Evolutionary conservation across 805 yeast genomes (phyloP).

Genomic region (Candida schatavii): DNA sequence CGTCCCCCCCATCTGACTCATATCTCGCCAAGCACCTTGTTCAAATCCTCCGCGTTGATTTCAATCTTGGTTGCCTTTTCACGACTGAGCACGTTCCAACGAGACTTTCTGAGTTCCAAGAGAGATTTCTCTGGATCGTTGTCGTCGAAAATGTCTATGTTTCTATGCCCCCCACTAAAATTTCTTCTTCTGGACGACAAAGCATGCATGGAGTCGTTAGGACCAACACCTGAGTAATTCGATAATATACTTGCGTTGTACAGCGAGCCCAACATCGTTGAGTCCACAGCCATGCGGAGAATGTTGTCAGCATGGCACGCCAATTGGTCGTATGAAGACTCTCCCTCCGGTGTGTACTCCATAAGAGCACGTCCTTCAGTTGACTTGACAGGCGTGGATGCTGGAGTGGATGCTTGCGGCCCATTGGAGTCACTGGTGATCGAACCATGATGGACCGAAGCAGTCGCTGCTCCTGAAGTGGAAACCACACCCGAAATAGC

Average conservation of each 20-base stretch:
- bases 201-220: slow-evolving; percentile 29
- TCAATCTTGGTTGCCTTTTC: slow-evolving; percentile 26
- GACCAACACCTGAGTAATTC: slow-evolving; percentile 27
- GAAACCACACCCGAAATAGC: too few relatives aligned
- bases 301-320: slow-evolving; percentile 48
- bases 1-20: background rate
- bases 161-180: background rate
- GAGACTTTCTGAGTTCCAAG: slow-evolving; percentile 14
- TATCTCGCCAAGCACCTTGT: slow-evolving; percentile 24
- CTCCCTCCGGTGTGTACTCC: slow-evolving; percentile 9
- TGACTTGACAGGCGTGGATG: slow-evolving; percentile 4
- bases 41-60: slow-evolving; percentile 37
- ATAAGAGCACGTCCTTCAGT: background rate
- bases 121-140: slow-evolving; percentile 21
- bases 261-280: slow-evolving; percentile 44
- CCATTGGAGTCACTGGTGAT: too few relatives aligned
- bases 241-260: slow-evolving; percentile 36
- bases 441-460: background rate
- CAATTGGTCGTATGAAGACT: slow-evolving; percentile 33
- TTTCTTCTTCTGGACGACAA: slow-evolving; percentile 13
- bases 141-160: slow-evolving; percentile 13
- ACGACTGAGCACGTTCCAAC: slow-evolving; percentile 12
- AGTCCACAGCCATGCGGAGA: slow-evolving; percentile 46
- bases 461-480: too few relatives aligned
- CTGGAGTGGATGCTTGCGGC: background rate